Base-by-base conservation (phyloP, 352 stramenopile genomes). In the Globisporangium apiculatum region DNA sequence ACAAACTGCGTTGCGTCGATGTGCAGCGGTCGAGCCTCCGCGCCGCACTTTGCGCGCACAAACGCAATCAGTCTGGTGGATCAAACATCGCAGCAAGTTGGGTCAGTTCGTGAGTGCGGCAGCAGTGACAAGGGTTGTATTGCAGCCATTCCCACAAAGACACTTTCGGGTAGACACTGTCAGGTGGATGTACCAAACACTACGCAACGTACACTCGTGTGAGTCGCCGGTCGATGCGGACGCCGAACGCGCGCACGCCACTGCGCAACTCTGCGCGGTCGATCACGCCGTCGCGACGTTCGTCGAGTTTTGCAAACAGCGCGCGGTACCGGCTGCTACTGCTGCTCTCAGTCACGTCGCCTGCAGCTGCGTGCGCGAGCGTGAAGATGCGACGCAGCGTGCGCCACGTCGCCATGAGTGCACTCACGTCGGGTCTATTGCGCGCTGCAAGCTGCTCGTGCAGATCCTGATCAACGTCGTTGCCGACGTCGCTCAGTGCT, bases 211-310 rank as follows among this genome's bases (percentile, higher is more conserved):
- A 87, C 68, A 74, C 76, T 40, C 83, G 74, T 7, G 80, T 86
- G 59, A 91, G 69, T 35, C 75, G 75, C 1, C 83, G 73, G 53
- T 86, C 67, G 14, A 93, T 68, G 5, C 76, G 65, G 9, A 93
- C 53, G 0, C 77, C 72, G 17, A 89, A 84, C 37, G 62, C 61
- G 18, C 66, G 62, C 14, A 75, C 53, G 0, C 80, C 80, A 17
- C 69, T n/a, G 31, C 80, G 76, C 56, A 93, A 70, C 43, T 87
- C 74, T 7, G 76, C 73, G 7, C 83, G 76, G 61, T 93, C 80
- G 2, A 93, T 58, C 3, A 83, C 64, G 5, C 79, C 74, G 43
- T 85, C 72, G 40, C 65, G 62, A 12, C 75, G 73, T 9, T 62
- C 53, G 60, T 90, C 80, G 0, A 90, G 64, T n/a, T 68, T 58